A percentile compares a stretch with the other conserved stretches of the same genome.
phyloP scores from a whole-genome alignment of 345 rosid species.

The Microthlaspi erraticum region DNA sequence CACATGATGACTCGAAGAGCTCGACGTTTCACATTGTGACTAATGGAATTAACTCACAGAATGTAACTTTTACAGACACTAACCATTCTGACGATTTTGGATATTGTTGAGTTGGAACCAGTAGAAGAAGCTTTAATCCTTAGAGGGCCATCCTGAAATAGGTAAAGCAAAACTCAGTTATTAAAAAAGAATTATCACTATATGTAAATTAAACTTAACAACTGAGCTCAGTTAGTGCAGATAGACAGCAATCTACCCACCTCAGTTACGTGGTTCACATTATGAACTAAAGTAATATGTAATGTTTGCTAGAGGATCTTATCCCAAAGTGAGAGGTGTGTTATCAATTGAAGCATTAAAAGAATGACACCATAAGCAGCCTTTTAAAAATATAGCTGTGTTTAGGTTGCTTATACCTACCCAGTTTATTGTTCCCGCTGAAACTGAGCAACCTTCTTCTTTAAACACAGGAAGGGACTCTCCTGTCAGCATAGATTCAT shows the following conservation, averaged over 20 bases:
- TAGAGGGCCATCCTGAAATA: conserved; percentile 92
- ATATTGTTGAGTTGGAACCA: conserved; percentile 85
- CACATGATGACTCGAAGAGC: conserved; percentile 15
- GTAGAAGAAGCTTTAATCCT: conserved; percentile 81
- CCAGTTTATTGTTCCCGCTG: conserved; percentile 97
- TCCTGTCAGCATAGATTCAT: conserved; percentile 98
- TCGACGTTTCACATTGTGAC: conserved; percentile 3
- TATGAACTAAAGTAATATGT: too few species aligned
- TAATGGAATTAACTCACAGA: conserved; percentile 21
- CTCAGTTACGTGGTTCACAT: too few species aligned
- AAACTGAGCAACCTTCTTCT: conserved; percentile 72
- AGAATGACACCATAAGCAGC: background rate
- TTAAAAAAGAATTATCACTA: conserved; percentile 1
- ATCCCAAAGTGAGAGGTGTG: too few species aligned
- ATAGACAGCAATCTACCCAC: conserved; percentile 8
- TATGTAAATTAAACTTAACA: conserved; percentile 17
- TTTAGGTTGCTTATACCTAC: conserved; percentile 46
- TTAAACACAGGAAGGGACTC: conserved; percentile 94
- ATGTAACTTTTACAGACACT: conserved; percentile 38
- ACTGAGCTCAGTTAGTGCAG: background rate
- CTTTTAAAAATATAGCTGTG: background rate
- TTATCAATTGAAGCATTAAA: too few species aligned
- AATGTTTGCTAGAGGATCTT: too few species aligned
- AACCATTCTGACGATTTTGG: conserved; percentile 89
- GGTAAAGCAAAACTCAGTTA: conserved; percentile 13